Base-by-base conservation (phyloP, 345 rosid species). In the Iberis pinnata region DNA sequence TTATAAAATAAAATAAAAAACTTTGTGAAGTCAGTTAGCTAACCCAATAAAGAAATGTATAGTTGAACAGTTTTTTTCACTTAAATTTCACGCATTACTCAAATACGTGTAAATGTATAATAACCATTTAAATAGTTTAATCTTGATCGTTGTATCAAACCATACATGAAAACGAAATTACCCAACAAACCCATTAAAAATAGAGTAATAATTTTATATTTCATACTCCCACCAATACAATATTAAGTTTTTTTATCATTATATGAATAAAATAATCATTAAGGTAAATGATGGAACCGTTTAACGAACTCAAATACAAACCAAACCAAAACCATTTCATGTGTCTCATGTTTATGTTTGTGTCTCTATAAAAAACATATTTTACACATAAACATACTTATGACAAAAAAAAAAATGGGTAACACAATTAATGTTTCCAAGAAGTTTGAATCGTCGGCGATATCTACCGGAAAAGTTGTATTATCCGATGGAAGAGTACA, bases 241-340 rank as follows among this genome's bases (percentile, higher is more conserved):
- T 36, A 51, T 40, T 40, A 6, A 2, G 25, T 22, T 20, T 47
- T 25, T 24, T 48, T 15, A n/a, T n/a, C n/a, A n/a, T n/a, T 48
- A 43, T 24, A 11, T 38, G 42, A 59, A 37, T 67, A 38, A 66
- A 58, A n/a, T n/a, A 51, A 58, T 36, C 26, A 44, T 35, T 66
- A 27, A 44, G 19, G 49, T 38, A 65, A 72, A 40, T 44, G 78
- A 79, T 80, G 94, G 82, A 80, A 72, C 86, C 68, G 89, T 78
- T 80, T 73, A 76, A 78, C 94, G 64, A 84, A 80, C 82, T 49
- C 71, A 44, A n/a, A 44, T 32, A 60, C 71, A 67, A 67, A 67
- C 66, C 49, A 60, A 60, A 38, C 71, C 66, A n/a, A n/a, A n/a
- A n/a, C n/a, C n/a, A n/a, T n/a, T n/a, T n/a, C n/a, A n/a, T n/a